Percentiles rank a stretch among this genome's conserved stretches.
Evolutionary conservation across 176 grass and related monocot genomes (phyloP).

Genomic region (Raddia distichophylla): DNA sequence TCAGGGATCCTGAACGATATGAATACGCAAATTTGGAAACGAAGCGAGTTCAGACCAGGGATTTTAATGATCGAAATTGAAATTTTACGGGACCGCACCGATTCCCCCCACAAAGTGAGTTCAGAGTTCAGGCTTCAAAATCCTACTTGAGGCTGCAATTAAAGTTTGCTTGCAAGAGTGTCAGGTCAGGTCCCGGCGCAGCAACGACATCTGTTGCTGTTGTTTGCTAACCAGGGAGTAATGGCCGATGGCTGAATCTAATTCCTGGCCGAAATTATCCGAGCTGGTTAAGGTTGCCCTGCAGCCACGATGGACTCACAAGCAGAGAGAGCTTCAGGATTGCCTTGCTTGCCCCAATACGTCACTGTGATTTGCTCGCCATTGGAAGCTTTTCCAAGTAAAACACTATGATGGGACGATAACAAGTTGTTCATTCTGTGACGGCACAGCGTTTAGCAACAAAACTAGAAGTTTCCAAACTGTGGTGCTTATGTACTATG

Average conservation of each 20-base stretch:
- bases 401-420: background rate
- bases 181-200: background rate
- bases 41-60: no score
- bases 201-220: conserved; percentile 32
- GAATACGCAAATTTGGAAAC: no score
- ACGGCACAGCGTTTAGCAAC: background rate
- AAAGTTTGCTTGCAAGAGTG: conserved; percentile 11
- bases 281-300: conserved; percentile 33
- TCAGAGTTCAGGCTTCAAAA: conserved; percentile 16
- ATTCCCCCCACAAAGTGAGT: background rate
- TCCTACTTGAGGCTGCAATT: background rate
- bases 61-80: no score
- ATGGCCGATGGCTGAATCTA: conserved; percentile 23
- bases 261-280: conserved; percentile 20
- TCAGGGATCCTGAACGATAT: no score
- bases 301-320: conserved; percentile 42
- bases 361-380: conserved; percentile 3
- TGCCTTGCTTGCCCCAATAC: background rate
- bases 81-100: no score
- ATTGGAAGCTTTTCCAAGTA: conserved; percentile 17
- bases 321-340: conserved; percentile 3
- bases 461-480: background rate
- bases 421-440: background rate
- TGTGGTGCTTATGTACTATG: background rate
- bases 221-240: background rate